Conservation (phyloP, 116 monocot species). For the Phalaenopsis hybrid region DNA sequence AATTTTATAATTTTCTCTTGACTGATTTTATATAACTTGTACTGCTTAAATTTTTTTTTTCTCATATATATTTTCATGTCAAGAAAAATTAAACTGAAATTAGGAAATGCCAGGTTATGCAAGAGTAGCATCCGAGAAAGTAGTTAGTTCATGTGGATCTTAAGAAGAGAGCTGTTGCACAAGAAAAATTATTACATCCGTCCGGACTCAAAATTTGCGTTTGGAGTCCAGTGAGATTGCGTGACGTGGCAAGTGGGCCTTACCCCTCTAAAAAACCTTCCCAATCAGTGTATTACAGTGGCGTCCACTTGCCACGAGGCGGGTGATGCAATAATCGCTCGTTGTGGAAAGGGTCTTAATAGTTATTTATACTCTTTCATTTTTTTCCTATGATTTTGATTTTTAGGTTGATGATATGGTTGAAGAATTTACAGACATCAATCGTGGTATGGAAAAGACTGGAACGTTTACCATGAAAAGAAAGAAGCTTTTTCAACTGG, state of each 20-base stretch:
- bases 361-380: slow-evolving; percentile 11
- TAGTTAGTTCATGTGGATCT: not conserved
- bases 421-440: slow-evolving; percentile 86
- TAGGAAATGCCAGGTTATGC: not conserved
- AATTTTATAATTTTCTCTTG: not conserved
- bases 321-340: too few species aligned
- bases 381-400: slow-evolving; percentile 7
- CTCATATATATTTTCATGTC: not conserved
- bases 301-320: too few species aligned
- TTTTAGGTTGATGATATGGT: slow-evolving; percentile 88
- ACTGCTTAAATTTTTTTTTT: not conserved
- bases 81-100: not conserved
- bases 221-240: too few species aligned
- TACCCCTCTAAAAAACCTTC: too few species aligned
- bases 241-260: too few species aligned
- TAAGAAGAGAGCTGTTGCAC: not conserved
- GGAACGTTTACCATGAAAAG: slow-evolving; percentile 81
- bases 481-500: slow-evolving; percentile 88
- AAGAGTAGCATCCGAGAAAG: not conserved
- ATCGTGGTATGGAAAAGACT: slow-evolving; percentile 81
- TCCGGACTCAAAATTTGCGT: too few species aligned
- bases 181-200: too few species aligned
- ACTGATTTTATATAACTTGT: not conserved
- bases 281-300: too few species aligned
- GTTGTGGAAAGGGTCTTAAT: not conserved